A percentile compares a stretch with the other conserved stretches of the same genome.
These are phyloP conservation scores for Nitzschia inconspicua DNA, from an alignment of 108 stramenopile genomes.

Conservation along the genomic window DNA sequence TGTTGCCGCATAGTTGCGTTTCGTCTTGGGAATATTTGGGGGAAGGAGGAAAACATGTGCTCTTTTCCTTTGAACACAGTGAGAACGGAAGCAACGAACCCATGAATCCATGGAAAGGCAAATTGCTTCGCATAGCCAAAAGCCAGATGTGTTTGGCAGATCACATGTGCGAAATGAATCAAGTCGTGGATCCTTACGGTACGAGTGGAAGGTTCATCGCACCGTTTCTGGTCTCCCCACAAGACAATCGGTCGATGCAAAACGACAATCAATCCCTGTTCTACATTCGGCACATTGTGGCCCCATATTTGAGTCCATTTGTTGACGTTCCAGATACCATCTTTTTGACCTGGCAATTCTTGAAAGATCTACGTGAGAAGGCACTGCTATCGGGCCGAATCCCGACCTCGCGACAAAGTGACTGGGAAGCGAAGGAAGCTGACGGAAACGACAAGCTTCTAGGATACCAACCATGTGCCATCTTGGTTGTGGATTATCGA, in stretches of 20 bases:
- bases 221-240: not conserved
- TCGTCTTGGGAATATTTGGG: constrained; percentile 59
- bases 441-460: not conserved
- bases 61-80: constrained; percentile 40
- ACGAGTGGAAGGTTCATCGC: too few species aligned
- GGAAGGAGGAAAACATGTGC: constrained; percentile 69
- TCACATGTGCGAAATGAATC: not conserved
- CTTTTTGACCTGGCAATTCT: constrained; percentile 8
- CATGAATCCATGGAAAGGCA: too few species aligned
- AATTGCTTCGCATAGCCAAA: constrained; percentile 11
- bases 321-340: constrained; percentile 22
- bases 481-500: too few species aligned
- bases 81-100: too few species aligned
- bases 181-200: not conserved
- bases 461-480: too few species aligned
- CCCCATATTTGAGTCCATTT: constrained; percentile 15
- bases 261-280: not conserved
- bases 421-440: constrained; percentile 5
- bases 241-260: not conserved
- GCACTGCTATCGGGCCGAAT: not conserved
- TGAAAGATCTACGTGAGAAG: constrained; percentile 16
- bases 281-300: constrained; percentile 6
- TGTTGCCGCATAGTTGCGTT: too few species aligned
- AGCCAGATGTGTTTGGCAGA: constrained; percentile 17
- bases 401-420: constrained; percentile 4